Base-by-base conservation (phyloP, 2,329 filamentous ascomycete species). In the Cryphonectria parasitica region DNA sequence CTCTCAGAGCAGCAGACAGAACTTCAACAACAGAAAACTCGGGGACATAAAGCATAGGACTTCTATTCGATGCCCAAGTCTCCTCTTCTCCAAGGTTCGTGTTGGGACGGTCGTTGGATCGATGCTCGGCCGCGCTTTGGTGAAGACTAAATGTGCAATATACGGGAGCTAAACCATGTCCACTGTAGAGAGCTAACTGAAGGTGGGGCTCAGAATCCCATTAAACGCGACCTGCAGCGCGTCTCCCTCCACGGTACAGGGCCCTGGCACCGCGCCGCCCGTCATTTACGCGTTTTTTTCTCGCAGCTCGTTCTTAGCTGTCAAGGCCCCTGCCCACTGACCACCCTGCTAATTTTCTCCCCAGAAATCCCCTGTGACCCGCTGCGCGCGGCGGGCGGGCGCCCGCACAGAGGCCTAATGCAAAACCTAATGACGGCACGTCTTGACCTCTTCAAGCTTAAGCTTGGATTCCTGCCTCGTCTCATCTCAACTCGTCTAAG, bases 211-310 rank as follows among this genome's bases (percentile, higher is more conserved):
- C 54, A 60, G 13, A 10, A 54, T 34, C 58, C 70, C 63, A 69
- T 71, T 71, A 66, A 70, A 71, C 70, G 70, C 70, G 70, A 69
- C 63, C 56, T 69, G 66, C 66, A 71, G 64, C 36, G 54, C 43
- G 45, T 49, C 31, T 41, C 64, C 36, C 63, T 63, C 64, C 52
- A 25, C 52, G 52, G 64, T 43, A 64, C 49, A 43, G 68, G 56
- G 31, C 34, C 45, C 19, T 62, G 41, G 56, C 43, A 65, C 28
- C 45, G 49, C 64, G 49, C 54, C 34, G 52, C 22, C 64, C 65
- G 36, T 41, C 39, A 28, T 34, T 17, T 13, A 61, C 39, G 66
- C 66, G 69, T n/a, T 49, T 61, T 64, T 71, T 71, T 71, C 52
- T 49, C 19, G 54, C 65, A 22, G 54, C 39, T 34, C 28, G 28